A percentile compares a stretch with the other conserved stretches of the same genome.
These are phyloP conservation scores for Penicillium sp. DNA, from an alignment of 2,329 filamentous ascomycete species.

Conservation along the genomic window DNA sequence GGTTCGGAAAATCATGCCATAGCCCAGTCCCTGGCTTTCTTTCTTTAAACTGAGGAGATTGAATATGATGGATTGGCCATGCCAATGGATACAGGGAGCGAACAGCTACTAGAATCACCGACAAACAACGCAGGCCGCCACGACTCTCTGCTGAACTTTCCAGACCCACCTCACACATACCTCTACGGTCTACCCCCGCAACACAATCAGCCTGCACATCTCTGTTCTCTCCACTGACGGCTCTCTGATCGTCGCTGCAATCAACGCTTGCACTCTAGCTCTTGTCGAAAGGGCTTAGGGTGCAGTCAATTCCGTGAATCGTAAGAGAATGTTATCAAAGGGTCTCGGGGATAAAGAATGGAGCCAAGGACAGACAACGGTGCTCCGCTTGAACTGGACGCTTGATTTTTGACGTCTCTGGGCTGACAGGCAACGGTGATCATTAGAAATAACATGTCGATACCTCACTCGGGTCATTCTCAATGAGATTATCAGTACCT, in stretches of 20 bases:
- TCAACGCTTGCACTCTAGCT: slow-evolving; percentile 88
- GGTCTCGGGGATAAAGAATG: slow-evolving; percentile 32
- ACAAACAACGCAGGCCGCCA: slow-evolving; percentile 59
- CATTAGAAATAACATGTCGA: slow-evolving; percentile 3
- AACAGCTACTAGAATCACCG: slow-evolving; percentile 54
- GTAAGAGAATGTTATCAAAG: slow-evolving; percentile 73
- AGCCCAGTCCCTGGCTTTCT: not conserved
- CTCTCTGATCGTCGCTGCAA: slow-evolving; percentile 77
- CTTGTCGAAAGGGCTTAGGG: slow-evolving; percentile 82
- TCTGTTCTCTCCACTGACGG: slow-evolving; percentile 89
- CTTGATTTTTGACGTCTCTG: too few species aligned
- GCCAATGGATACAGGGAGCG: not conserved
- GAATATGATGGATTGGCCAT: not conserved
- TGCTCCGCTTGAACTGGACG: too few species aligned
- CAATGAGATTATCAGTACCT: not conserved
- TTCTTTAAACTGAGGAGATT: not conserved
- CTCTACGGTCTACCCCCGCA: slow-evolving; percentile 89
- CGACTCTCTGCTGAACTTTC: slow-evolving; percentile 74
- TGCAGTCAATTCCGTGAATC: slow-evolving; percentile 81
- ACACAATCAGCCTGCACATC: slow-evolving; percentile 74
- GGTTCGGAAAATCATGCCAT: not conserved
- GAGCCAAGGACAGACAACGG: not conserved
- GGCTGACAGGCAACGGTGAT: too few species aligned
- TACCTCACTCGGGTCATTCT: slow-evolving; percentile 6
- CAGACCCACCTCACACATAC: slow-evolving; percentile 75